These are phyloP conservation scores for Neurospora sp. DNA, from an alignment of 495 filamentous ascomycete genomes.

Conservation along the genomic window DNA sequence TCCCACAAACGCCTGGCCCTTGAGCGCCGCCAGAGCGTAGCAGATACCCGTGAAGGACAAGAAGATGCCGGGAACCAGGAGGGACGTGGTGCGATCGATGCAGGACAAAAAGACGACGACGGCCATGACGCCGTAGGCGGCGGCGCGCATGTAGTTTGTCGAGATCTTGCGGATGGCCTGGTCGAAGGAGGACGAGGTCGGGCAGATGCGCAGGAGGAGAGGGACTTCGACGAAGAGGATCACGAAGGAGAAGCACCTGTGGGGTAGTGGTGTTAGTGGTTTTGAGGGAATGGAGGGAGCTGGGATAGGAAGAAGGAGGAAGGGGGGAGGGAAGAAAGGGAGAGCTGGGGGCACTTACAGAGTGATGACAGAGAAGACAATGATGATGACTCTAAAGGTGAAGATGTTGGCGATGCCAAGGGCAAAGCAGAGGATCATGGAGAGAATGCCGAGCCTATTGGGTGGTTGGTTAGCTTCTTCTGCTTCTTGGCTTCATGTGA, in stretches of 20 bases:
- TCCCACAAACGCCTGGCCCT: slow-evolving; percentile 86
- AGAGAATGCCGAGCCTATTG: slow-evolving; percentile 86
- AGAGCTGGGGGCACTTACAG: slow-evolving; percentile 44
- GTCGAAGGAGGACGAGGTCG: slow-evolving; percentile 84
- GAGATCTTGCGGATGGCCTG: slow-evolving; percentile 82
- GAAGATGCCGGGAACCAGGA: slow-evolving; percentile 81
- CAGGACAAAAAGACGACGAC: slow-evolving; percentile 72
- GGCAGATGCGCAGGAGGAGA: slow-evolving; percentile 93
- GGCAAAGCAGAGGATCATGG: slow-evolving; percentile 91
- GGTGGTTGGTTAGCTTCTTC: slow-evolving; percentile 9
- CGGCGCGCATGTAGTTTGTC: slow-evolving; percentile 95
- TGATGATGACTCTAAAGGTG: slow-evolving; percentile 49
- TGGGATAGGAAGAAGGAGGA: too few relatives aligned
- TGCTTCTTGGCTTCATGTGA: neutral
- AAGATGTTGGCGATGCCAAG: slow-evolving; percentile 89
- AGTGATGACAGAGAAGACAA: slow-evolving; percentile 74
- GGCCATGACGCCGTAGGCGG: slow-evolving; percentile 73
- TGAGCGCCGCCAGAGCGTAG: slow-evolving; percentile 76
- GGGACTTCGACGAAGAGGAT: slow-evolving; percentile 97
- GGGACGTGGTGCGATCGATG: slow-evolving; percentile 48
- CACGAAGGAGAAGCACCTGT: slow-evolving; percentile 67
- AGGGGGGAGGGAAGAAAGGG: too few relatives aligned
- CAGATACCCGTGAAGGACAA: slow-evolving; percentile 67
- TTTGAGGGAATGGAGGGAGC: too few relatives aligned
- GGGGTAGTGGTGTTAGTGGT: neutral